phyloP scores from a whole-genome alignment of 495 filamentous ascomycete genomes.

The Penicillium turbatum region DNA sequence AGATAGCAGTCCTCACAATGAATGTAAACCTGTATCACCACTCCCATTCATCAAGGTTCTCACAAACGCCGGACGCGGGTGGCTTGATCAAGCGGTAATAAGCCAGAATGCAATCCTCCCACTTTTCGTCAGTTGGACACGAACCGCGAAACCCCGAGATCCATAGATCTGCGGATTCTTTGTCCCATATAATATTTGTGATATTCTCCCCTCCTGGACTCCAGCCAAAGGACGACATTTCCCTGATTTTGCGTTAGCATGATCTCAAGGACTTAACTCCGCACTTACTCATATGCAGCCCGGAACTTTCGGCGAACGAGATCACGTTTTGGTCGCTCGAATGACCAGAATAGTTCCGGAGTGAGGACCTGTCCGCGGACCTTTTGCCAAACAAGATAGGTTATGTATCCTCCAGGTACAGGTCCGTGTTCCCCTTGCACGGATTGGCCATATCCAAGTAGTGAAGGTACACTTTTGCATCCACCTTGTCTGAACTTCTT shows the following conservation, averaged over 20 bases:
- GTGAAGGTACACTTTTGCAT: conserved; percentile 4
- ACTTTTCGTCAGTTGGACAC: background rate
- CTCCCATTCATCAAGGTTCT: background rate
- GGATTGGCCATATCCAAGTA: conserved; percentile 5
- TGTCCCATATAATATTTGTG: conserved; percentile 3
- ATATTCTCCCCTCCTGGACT: conserved; percentile 3
- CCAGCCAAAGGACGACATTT: conserved; percentile 2
- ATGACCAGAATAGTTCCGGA: background rate
- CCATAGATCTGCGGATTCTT: conserved; percentile 4
- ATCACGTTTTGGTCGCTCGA: conserved; percentile 1
- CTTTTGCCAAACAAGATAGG: conserved; percentile 6
- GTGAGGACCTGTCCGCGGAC: background rate
- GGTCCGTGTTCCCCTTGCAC: conserved; percentile 1
- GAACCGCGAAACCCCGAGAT: conserved; percentile 1
- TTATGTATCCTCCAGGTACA: conserved; percentile 5
- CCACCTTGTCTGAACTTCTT: conserved; percentile 1
- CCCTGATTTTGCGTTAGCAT: conserved; percentile 2
- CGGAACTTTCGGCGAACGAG: conserved; percentile 1
- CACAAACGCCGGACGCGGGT: background rate
- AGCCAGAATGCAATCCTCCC: conserved; percentile 2
- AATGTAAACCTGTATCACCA: conserved; percentile 2
- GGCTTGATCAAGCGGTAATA: background rate
- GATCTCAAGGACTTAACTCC: background rate
- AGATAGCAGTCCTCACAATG: too few relatives aligned
- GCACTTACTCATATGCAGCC: conserved; percentile 5